Evolutionary conservation across 2,329 filamentous ascomycete species (phyloP).

Genomic region (Metarhizium guizhouense): DNA sequence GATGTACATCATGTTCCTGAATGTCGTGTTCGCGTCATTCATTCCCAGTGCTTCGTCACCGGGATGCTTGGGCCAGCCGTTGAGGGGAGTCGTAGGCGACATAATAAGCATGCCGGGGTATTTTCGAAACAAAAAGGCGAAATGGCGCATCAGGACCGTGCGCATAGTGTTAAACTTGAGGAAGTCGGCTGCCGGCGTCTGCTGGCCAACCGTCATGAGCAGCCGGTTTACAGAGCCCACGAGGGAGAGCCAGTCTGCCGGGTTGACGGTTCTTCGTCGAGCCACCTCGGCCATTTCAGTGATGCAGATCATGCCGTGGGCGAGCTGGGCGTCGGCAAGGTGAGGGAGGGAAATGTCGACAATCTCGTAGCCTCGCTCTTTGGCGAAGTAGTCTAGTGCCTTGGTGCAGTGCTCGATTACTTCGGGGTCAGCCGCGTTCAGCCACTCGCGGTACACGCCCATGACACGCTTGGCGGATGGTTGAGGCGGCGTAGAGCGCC

Average conservation of each 20-base stretch:
- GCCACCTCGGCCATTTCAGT: conserved; percentile 52
- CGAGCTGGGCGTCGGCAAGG: conserved; percentile 61
- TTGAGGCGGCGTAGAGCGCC: conserved; percentile 39
- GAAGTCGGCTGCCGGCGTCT: conserved; percentile 60
- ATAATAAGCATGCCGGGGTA: conserved; percentile 71
- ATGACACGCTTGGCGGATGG: conserved; percentile 49
- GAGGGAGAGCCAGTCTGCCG: conserved; percentile 39
- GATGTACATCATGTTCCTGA: conserved; percentile 78
- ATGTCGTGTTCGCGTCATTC: conserved; percentile 60
- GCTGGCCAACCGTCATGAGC: conserved; percentile 54
- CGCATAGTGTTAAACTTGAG: conserved; percentile 66
- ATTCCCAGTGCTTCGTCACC: conserved; percentile 61
- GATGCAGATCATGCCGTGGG: conserved; percentile 71
- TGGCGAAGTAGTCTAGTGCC: conserved; percentile 49
- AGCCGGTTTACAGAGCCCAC: conserved; percentile 62
- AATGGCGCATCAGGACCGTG: conserved; percentile 67
- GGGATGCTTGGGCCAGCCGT: conserved; percentile 59
- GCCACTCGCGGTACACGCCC: conserved; percentile 55
- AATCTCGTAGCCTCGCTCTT: conserved; percentile 37
- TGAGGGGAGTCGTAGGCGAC: conserved; percentile 66
- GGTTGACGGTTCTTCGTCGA: conserved; percentile 32
- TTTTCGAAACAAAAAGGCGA: conserved; percentile 59
- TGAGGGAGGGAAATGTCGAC: conserved; percentile 57
- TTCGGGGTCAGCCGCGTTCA: conserved; percentile 42
- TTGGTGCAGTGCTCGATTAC: conserved; percentile 55